Conservation (phyloP, 768 basidiomycete species). For the Gymnopilus junonius region DNA sequence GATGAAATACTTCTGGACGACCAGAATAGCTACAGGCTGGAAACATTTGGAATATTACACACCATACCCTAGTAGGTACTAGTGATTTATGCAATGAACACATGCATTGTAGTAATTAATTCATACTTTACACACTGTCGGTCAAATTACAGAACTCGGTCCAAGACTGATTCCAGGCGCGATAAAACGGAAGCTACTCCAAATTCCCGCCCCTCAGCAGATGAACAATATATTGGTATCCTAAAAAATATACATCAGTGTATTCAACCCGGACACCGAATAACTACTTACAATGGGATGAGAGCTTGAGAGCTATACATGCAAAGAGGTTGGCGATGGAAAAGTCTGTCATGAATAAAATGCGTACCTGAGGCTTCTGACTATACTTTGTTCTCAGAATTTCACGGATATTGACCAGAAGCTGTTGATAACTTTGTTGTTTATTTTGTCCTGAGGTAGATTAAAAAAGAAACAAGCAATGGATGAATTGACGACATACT, state of each 20-base stretch:
- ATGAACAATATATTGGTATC: conserved; percentile 46
- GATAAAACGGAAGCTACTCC: not conserved
- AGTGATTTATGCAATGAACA: not conserved
- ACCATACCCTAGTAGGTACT: not conserved
- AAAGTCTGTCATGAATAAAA: not conserved
- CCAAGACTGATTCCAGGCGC: not conserved
- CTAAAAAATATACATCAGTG: conserved; percentile 16
- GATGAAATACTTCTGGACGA: not conserved
- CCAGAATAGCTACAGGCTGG: not conserved
- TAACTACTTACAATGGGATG: conserved; percentile 40
- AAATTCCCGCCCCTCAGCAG: conserved; percentile 24
- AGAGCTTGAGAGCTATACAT: conserved; percentile 40
- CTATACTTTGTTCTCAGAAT: conserved; percentile 44
- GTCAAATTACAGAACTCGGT: not conserved
- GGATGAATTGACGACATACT: conserved; percentile 35
- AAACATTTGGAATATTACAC: not conserved
- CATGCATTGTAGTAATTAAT: not conserved
- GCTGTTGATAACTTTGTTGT: conserved; percentile 47
- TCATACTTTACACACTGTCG: not conserved
- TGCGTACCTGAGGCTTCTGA: conserved; percentile 45
- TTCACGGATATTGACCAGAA: conserved; percentile 42
- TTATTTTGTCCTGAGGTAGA: conserved; percentile 38
- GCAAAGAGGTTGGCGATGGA: not conserved
- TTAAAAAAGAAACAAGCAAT: not conserved
- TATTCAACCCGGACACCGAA: not conserved